Conservation (phyloP, 2,329 filamentous ascomycete genomes). For the Botrytis squamosa region DNA sequence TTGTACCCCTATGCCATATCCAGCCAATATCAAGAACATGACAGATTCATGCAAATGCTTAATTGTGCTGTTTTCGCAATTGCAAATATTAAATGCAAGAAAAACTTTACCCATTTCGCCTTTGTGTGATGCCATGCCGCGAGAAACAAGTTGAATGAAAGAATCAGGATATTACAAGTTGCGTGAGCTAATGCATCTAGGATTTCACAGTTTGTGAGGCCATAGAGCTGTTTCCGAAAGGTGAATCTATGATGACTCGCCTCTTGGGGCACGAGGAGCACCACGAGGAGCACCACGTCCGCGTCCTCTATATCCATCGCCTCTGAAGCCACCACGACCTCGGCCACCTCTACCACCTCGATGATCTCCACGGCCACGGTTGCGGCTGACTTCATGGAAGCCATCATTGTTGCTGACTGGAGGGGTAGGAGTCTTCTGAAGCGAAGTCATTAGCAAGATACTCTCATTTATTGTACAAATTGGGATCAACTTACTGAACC, state of each 20-base stretch:
- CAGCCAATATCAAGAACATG: constrained; percentile 23
- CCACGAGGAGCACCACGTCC: constrained; percentile 30
- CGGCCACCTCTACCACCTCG: constrained; percentile 44
- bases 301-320: constrained; percentile 41
- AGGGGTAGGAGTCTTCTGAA: constrained; percentile 41
- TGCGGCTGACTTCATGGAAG: constrained; percentile 67
- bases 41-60: constrained; percentile 22
- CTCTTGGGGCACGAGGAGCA: constrained; percentile 29
- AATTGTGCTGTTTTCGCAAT: constrained; percentile 19
- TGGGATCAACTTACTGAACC: constrained; percentile 44
- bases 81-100: constrained; percentile 21
- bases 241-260: constrained; percentile 18
- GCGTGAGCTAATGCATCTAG: constrained; percentile 2
- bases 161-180: constrained; percentile 21
- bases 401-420: constrained; percentile 57
- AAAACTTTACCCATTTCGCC: constrained; percentile 23
- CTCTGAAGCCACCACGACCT: constrained; percentile 44
- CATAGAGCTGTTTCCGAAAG: constrained; percentile 1
- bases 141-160: constrained; percentile 22
- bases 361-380: constrained; percentile 49
- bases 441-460: background rate
- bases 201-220: background rate
- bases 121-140: constrained; percentile 23
- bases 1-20: constrained; percentile 20
- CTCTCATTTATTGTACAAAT: background rate